phyloP scores from a whole-genome alignment of 306 rosid genomes.

The Mucuna pruriens region DNA sequence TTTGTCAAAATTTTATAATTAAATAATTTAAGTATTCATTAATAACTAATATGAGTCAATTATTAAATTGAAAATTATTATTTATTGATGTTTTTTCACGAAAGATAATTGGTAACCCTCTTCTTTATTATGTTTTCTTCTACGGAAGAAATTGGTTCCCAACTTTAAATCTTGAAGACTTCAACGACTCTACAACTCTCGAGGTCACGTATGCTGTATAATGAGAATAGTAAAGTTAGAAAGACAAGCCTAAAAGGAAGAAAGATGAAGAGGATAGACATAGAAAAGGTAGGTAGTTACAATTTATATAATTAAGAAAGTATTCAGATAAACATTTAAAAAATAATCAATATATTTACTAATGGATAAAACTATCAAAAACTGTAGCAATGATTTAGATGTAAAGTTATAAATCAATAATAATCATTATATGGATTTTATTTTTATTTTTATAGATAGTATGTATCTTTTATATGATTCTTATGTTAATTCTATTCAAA shows the following conservation, averaged over 20 bases:
- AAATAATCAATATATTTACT: background rate
- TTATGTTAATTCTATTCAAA: too few species aligned
- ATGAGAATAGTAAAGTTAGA: background rate
- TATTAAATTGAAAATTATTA: background rate
- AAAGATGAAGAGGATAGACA: background rate
- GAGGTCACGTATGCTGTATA: background rate
- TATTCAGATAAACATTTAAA: background rate
- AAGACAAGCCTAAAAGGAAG: background rate
- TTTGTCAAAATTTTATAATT: background rate
- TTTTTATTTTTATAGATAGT: too few species aligned
- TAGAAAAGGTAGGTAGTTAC: background rate
- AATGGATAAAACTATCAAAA: background rate
- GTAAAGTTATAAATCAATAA: background rate
- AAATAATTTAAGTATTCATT: background rate
- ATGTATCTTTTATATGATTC: too few species aligned
- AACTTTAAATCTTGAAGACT: background rate
- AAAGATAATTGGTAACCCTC: background rate
- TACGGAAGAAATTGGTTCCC: background rate
- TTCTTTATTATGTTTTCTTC: background rate
- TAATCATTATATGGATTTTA: too few species aligned
- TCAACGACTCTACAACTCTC: background rate
- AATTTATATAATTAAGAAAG: background rate
- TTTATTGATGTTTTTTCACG: background rate
- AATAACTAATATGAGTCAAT: background rate
- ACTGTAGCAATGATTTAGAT: background rate